These are phyloP conservation scores for Echinochloa phyllopogon DNA, from an alignment of 176 grass and related monocot genomes.

Conservation along the genomic window DNA sequence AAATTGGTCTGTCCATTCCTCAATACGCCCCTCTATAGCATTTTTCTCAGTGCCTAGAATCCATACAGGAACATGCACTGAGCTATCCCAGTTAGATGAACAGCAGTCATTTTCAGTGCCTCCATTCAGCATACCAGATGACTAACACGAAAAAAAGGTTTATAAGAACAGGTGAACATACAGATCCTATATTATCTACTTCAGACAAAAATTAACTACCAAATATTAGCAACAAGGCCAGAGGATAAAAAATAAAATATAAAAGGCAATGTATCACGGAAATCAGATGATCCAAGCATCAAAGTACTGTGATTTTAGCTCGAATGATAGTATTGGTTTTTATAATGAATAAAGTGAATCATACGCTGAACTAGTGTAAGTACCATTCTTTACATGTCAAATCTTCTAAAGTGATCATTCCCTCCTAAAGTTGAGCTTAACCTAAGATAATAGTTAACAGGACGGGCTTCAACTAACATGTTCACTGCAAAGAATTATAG, in stretches of 20 bases:
- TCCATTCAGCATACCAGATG: slow-evolving; percentile 36
- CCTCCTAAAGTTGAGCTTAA: background rate
- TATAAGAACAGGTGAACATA: background rate
- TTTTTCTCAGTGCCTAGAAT: slow-evolving; percentile 77
- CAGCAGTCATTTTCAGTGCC: slow-evolving; percentile 11
- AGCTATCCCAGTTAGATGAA: slow-evolving; percentile 65
- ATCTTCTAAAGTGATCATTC: background rate
- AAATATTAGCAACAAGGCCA: background rate
- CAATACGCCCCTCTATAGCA: slow-evolving; percentile 64
- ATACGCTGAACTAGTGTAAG: slow-evolving; percentile 15
- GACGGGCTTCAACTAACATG: background rate
- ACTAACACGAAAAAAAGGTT: slow-evolving; percentile 35
- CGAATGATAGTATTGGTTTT: background rate
- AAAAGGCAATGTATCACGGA: background rate
- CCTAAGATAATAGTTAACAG: background rate
- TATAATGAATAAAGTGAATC: background rate
- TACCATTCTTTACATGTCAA: background rate
- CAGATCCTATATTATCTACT: background rate
- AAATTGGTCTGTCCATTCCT: slow-evolving; percentile 71
- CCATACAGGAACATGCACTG: slow-evolving; percentile 87
- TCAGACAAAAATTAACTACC: background rate
- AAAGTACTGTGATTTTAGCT: background rate
- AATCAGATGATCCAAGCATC: background rate
- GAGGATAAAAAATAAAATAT: background rate
- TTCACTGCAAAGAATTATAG: background rate